These are phyloP conservation scores for Blastobotrys muscicola DNA, from an alignment of 805 yeast genomes.

Conservation along the genomic window DNA sequence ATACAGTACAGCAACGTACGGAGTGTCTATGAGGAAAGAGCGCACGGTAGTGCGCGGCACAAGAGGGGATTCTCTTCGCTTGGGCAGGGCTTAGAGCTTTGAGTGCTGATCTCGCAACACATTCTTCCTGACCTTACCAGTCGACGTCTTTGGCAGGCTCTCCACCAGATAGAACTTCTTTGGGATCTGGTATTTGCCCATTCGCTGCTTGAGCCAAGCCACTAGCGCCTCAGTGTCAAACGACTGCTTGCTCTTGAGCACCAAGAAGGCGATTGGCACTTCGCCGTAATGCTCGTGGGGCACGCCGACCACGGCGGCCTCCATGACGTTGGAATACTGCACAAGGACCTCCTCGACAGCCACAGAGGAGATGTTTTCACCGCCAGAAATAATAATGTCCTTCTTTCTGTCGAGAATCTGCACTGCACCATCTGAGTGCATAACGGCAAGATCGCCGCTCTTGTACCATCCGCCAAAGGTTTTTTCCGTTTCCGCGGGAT, in stretches of 20 bases:
- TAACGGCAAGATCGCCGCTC: slow-evolving; percentile 29
- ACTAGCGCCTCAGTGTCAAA: slow-evolving; percentile 14
- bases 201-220: slow-evolving; percentile 17
- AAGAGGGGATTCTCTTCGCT: too few relatives aligned
- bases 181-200: slow-evolving; percentile 30
- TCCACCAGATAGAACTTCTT: slow-evolving; percentile 19
- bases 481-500: slow-evolving; percentile 26
- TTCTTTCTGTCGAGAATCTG: slow-evolving; percentile 28
- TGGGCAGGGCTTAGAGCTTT: too few relatives aligned
- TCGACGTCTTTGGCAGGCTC: slow-evolving; percentile 29
- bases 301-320: slow-evolving; percentile 26
- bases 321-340: slow-evolving; percentile 23
- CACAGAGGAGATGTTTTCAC: slow-evolving; percentile 30
- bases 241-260: slow-evolving; percentile 14
- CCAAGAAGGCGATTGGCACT: slow-evolving; percentile 26
- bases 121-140: slow-evolving; percentile 28
- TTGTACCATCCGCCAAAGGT: slow-evolving; percentile 28
- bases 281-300: slow-evolving; percentile 28
- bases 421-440: slow-evolving; percentile 27
- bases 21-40: too few relatives aligned
- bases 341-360: slow-evolving; percentile 24
- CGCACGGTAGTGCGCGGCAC: too few relatives aligned
- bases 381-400: slow-evolving; percentile 31
- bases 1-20: too few relatives aligned
- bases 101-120: slow-evolving; percentile 21